Percentiles rank a stretch among this genome's conserved stretches.
phyloP scores from a whole-genome alignment of 2,329 filamentous ascomycete species.

The Exophiala phaeomuriformis region DNA sequence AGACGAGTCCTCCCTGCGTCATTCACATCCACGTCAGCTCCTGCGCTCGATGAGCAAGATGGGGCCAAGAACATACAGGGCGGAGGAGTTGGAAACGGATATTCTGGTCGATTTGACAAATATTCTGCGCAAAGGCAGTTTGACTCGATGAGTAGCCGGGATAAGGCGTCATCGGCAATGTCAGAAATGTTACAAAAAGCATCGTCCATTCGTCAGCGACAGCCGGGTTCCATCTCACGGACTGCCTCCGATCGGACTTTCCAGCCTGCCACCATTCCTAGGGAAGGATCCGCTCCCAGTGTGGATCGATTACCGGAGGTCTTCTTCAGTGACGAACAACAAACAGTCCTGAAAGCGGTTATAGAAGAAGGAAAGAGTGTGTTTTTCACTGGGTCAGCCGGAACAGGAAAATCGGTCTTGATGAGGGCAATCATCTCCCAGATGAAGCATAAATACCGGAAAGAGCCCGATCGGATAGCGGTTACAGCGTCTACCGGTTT shows the following conservation, averaged over 20 bases:
- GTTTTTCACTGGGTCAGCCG: conserved; percentile 95
- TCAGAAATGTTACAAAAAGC: conserved; percentile 18
- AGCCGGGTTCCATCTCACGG: conserved; percentile 6
- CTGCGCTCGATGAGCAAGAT: conserved; percentile 7
- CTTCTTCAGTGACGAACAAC: conserved; percentile 72
- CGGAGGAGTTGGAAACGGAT: not conserved
- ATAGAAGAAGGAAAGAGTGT: conserved; percentile 75
- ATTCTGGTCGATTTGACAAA: conserved; percentile 2
- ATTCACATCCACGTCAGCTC: conserved; percentile 32
- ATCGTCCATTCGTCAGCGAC: conserved; percentile 10
- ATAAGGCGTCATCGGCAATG: conserved; percentile 13
- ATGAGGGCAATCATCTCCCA: conserved; percentile 84
- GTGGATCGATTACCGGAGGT: conserved; percentile 31
- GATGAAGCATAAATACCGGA: conserved; percentile 65
- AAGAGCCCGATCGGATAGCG: conserved; percentile 76
- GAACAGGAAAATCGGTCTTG: conserved; percentile 92
- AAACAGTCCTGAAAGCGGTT: conserved; percentile 74
- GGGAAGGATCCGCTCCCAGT: conserved; percentile 15
- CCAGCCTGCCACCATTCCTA: conserved; percentile 1
- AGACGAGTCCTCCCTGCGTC: conserved; percentile 54
- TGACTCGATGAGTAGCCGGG: not conserved
- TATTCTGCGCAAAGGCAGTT: conserved; percentile 5
- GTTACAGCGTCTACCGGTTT: conserved; percentile 94
- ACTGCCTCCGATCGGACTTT: conserved; percentile 6
- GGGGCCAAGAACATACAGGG: not conserved